Evolutionary conservation across 2,329 filamentous ascomycete genomes (phyloP), one percentile per base, ranked within the genome.

Genomic region (Zalaria obscura): DNA sequence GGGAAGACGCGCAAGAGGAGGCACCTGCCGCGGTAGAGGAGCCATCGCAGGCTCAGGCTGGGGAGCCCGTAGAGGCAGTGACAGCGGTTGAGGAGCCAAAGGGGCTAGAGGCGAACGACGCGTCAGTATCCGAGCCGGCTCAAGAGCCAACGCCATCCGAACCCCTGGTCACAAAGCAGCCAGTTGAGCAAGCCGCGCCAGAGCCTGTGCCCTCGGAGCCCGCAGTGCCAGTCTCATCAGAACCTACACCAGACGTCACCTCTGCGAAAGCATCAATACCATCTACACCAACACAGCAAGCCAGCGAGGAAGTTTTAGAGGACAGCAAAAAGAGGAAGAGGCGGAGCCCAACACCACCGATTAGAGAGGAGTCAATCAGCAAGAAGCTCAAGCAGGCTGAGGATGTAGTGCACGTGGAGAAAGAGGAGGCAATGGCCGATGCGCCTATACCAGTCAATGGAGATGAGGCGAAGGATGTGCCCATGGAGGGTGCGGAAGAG

Each of bases 341-440:
- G 42, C 50, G 63, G 39, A 66, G 63, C 38, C 42, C 43, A 11
- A 61, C 62, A 26, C 63, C 63, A 7, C 55, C 61, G 4, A 39
- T 60, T 4, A 48, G 53, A 2, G 37, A 48, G 8, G 53, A 58
- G 25, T 60, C 62, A 4, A 55, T 65, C 11, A 61, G 54, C 33
- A 70, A 70, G 52, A 68, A 64, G 48, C 47, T 62, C 5, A 62
- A 62, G 40, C 54, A 57, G 25, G 54, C 61, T n/a, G 56, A 58
- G 10, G 49, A 52, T 11, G 37, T 18, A 31, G 5, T 38, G 18
- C 47, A 48, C 31, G 27, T 43, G 27, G 6, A 10, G 11, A 40
- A 38, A 10, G 39, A 46, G n/a, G 27, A 28, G 6, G 45, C 46
- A 2, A 43, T 52, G 8, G 48, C 45, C 7, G 47, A 55, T 39